Conservation (phyloP, 2,329 filamentous ascomycete genomes). For the Chaetomium sp. region DNA sequence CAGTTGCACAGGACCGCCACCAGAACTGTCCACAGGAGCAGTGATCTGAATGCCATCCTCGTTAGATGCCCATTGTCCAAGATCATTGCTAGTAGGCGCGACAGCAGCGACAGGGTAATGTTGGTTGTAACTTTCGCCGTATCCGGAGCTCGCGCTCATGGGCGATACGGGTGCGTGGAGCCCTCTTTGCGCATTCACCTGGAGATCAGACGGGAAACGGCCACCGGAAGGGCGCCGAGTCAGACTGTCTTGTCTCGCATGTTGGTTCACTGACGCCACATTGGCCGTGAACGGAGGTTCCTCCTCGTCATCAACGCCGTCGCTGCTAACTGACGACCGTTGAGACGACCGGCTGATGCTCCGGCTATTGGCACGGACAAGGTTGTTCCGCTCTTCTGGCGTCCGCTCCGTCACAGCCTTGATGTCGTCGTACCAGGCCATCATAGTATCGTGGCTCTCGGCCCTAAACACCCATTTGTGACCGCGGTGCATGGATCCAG, state of each 20-base stretch:
- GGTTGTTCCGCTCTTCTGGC: constrained; percentile 80
- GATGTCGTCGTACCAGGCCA: constrained; percentile 93
- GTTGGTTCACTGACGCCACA: constrained; percentile 50
- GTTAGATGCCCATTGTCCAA: too few relatives aligned
- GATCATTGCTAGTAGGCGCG: too few relatives aligned
- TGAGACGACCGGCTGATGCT: constrained; percentile 64
- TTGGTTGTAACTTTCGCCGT: constrained; percentile 42
- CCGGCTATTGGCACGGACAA: constrained; percentile 74
- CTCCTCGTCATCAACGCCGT: constrained; percentile 65
- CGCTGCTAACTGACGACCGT: constrained; percentile 64
- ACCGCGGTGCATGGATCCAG: constrained; percentile 81
- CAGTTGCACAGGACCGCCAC: background rate
- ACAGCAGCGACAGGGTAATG: constrained; percentile 44
- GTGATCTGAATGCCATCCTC: background rate
- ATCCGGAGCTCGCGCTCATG: constrained; percentile 72
- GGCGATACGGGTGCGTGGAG: constrained; percentile 74
- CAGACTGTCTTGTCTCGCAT: constrained; percentile 43
- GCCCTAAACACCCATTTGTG: constrained; percentile 68
- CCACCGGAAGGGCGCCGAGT: constrained; percentile 79
- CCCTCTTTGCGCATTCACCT: constrained; percentile 70
- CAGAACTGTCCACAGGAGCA: background rate
- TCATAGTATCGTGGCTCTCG: constrained; percentile 84
- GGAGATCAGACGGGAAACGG: constrained; percentile 90
- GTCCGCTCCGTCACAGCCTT: constrained; percentile 82
- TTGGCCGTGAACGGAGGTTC: constrained; percentile 51